Conservation (phyloP, 257 asterid species). For the Dorcoceras hygrometricum region DNA sequence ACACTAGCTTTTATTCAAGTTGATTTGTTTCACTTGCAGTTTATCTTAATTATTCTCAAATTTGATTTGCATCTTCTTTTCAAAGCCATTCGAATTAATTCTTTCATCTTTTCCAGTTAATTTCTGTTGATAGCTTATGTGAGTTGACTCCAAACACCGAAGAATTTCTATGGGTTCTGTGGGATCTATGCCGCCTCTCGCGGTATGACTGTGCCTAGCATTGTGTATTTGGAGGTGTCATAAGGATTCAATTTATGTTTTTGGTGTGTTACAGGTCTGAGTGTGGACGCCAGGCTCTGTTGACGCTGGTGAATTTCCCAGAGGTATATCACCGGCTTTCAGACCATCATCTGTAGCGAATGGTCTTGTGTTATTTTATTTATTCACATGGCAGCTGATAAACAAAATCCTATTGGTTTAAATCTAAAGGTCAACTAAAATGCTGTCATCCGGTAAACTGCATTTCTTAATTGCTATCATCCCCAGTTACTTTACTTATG, state of each 20-base stretch:
- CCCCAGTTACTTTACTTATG: neutral
- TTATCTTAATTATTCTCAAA: neutral
- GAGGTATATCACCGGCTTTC: slow-evolving; percentile 50
- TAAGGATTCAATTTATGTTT: slow-evolving; percentile 24
- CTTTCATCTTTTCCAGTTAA: slow-evolving; percentile 45
- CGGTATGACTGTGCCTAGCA: slow-evolving; percentile 46
- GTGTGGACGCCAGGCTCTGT: slow-evolving; percentile 93
- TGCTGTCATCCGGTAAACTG: slow-evolving; percentile 19
- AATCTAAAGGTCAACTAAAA: slow-evolving; percentile 10
- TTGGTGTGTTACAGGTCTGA: slow-evolving; percentile 62
- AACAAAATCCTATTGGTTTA: slow-evolving; percentile 14
- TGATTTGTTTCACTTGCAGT: neutral
- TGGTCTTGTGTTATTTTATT: slow-evolving; percentile 18
- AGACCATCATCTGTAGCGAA: slow-evolving; percentile 13
- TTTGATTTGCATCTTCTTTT: slow-evolving; percentile 15
- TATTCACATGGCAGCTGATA: slow-evolving; percentile 16
- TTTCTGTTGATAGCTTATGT: slow-evolving; percentile 67
- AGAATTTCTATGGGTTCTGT: slow-evolving; percentile 87
- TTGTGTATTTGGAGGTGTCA: slow-evolving; percentile 10
- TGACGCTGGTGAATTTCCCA: slow-evolving; percentile 80
- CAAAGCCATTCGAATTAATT: slow-evolving; percentile 23
- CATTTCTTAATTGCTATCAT: slow-evolving; percentile 11
- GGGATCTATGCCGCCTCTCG: slow-evolving; percentile 94
- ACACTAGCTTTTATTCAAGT: neutral
- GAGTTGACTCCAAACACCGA: slow-evolving; percentile 70